Evolutionary conservation across 2,329 filamentous ascomycete genomes (phyloP), one percentile per base, ranked within the genome.

Genomic region (Rutstroemia sp.): DNA sequence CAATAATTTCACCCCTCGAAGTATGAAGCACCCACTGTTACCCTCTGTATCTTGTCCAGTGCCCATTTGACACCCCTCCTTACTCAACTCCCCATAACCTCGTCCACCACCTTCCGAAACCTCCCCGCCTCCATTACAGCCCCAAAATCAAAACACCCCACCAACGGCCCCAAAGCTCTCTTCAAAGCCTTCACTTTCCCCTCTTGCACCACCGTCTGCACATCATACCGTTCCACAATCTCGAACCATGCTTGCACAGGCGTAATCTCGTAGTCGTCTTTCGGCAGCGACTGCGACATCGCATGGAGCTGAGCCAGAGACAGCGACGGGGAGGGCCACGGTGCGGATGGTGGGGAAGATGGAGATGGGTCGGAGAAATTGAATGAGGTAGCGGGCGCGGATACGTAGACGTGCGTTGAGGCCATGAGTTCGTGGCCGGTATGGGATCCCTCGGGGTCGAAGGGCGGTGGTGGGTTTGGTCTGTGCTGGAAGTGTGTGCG

Each of bases 171-270:
- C 21, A 67, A 41, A 4, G 54, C 58, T n/a, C 41, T 61, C 56
- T 66, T 66, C 46, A 67, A 47, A 4, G 16, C 18, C 21, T 62
- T 61, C 12, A 67, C 18, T 27, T 8, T 54, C 16, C 4, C 39
- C 0, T 12, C 12, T 12, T 14, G 45, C 10, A 60, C 5, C 6
- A 65, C 49, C 1, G 5, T 27, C n/a, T 56, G 52, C 5, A 58
- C 48, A 4, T 55, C 58, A 53, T 62, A 64, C 16, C 55, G 51
- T 8, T 59, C 56, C 6, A 57, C 55, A 2, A 68, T 45, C 39
- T 61, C 21, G 25, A 68, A 68, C 66, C 66, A 68, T 6, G 63
- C 66, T 51, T 68, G 66, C n/a, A 68, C 66, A 18, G 66, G 66
- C 27, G 66, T 68, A 4, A 68, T 63, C 41, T 68, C 66, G 50